Conservation (phyloP, 169 alveolate species). For the Plasmodium adleri region DNA sequence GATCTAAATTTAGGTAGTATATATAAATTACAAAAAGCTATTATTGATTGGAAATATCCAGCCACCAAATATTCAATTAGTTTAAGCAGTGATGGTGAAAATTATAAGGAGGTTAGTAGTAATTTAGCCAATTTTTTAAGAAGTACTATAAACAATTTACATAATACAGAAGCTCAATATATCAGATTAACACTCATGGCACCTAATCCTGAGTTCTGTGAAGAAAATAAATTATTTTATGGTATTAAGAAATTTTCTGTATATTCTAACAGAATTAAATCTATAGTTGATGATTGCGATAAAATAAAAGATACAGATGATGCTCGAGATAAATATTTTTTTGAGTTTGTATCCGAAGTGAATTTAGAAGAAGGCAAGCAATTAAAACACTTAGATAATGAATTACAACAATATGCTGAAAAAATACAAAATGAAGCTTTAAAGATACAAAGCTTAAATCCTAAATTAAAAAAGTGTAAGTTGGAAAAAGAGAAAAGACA, state of each 20-base stretch:
- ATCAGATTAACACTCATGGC: conserved; percentile 79
- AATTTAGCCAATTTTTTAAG: conserved; percentile 79
- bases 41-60: conserved; percentile 91
- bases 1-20: conserved; percentile 86
- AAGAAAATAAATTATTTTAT: conserved; percentile 78
- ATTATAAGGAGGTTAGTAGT: conserved; percentile 46
- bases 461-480: conserved; percentile 69
- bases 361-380: conserved; percentile 82
- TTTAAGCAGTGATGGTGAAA: conserved; percentile 83
- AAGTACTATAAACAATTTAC: conserved; percentile 80
- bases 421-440: conserved; percentile 72
- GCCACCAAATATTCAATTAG: conserved; percentile 87
- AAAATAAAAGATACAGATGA: conserved; percentile 87
- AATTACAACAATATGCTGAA: conserved; percentile 67
- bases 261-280: conserved; percentile 87
- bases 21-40: conserved; percentile 83
- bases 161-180: conserved; percentile 79
- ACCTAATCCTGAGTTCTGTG: conserved; percentile 87
- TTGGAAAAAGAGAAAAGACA: conserved; percentile 47
- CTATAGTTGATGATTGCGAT: conserved; percentile 92
- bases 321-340: conserved; percentile 92
- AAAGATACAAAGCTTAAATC: conserved; percentile 58
- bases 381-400: conserved; percentile 71
- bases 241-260: conserved; percentile 88
- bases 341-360: conserved; percentile 89